phyloP scores from a whole-genome alignment of 257 asterid genomes.

The Nicotiana noctiflora region DNA sequence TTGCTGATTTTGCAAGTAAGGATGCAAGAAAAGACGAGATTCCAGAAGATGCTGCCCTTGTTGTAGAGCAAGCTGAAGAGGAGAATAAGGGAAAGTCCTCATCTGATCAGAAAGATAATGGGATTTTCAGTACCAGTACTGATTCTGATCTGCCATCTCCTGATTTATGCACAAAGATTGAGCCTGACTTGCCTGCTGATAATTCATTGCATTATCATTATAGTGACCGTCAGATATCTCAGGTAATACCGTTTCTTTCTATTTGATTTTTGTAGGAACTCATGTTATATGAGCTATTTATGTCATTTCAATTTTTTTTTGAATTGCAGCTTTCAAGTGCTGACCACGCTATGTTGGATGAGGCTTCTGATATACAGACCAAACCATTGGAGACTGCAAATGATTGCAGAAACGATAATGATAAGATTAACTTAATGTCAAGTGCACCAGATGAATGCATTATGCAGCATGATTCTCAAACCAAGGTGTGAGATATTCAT shows the following conservation, averaged over 20 bases:
- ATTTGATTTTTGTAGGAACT: not conserved
- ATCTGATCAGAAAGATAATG: slow-evolving; percentile 12
- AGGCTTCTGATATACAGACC: not conserved
- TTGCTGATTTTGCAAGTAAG: not conserved
- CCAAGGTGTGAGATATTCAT: slow-evolving; percentile 1
- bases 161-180: slow-evolving; percentile 14
- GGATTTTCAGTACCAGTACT: slow-evolving; percentile 16
- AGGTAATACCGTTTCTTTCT: slow-evolving; percentile 23
- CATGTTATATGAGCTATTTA: not conserved
- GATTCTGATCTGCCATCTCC: slow-evolving; percentile 4
- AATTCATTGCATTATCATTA: slow-evolving; percentile 21
- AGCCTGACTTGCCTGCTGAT: slow-evolving; percentile 15
- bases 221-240: slow-evolving; percentile 18
- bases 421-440: not conserved
- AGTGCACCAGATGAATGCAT: not conserved
- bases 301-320: not conserved
- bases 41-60: slow-evolving; percentile 18
- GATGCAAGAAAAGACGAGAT: slow-evolving; percentile 16
- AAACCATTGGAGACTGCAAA: not conserved
- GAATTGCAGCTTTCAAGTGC: not conserved
- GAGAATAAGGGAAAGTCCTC: slow-evolving; percentile 11
- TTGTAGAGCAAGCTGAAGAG: slow-evolving; percentile 21
- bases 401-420: not conserved
- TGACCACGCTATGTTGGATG: not conserved
- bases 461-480: not conserved